Percentiles rank a stretch among this genome's conserved stretches.
These are phyloP conservation scores for Toxoplasma gondii DNA, from an alignment of 169 alveolate genomes.

Conservation along the genomic window DNA sequence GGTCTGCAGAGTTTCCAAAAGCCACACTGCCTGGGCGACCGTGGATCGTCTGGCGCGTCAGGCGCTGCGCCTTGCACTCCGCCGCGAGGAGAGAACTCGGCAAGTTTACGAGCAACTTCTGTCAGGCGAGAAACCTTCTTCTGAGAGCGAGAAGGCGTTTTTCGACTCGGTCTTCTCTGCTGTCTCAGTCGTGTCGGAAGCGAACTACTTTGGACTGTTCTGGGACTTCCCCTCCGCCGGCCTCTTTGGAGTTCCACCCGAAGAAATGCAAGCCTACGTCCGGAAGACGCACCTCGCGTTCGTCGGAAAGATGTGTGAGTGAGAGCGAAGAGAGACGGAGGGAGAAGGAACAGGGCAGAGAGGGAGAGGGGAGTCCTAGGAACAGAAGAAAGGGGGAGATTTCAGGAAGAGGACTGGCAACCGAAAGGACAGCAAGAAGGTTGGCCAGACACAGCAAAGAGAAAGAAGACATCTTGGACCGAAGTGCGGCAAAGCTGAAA, in stretches of 20 bases:
- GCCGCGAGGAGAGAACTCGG: not conserved
- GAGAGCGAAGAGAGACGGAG: not conserved
- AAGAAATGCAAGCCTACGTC: not conserved
- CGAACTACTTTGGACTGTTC: not conserved
- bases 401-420: too few relatives aligned
- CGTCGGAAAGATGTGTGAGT: not conserved
- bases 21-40: not conserved
- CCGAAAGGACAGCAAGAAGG: too few relatives aligned
- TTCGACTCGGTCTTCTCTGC: not conserved
- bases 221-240: not conserved
- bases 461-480: too few relatives aligned
- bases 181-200: not conserved
- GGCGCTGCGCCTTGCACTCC: not conserved
- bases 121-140: too few relatives aligned
- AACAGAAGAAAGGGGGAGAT: not conserved
- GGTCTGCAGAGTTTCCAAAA: too few relatives aligned
- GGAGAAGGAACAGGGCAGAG: not conserved
- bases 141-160: not conserved
- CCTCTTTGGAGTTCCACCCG: not conserved
- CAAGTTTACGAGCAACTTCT: not conserved
- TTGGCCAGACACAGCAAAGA: too few relatives aligned
- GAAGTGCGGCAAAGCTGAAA: too few relatives aligned
- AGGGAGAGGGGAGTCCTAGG: not conserved
- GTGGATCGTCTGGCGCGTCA: not conserved
- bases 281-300: not conserved